Evolutionary conservation across 306 rosid species (phyloP), one percentile per base, ranked within the genome.

Genomic region (Quercus berberidifolia): DNA sequence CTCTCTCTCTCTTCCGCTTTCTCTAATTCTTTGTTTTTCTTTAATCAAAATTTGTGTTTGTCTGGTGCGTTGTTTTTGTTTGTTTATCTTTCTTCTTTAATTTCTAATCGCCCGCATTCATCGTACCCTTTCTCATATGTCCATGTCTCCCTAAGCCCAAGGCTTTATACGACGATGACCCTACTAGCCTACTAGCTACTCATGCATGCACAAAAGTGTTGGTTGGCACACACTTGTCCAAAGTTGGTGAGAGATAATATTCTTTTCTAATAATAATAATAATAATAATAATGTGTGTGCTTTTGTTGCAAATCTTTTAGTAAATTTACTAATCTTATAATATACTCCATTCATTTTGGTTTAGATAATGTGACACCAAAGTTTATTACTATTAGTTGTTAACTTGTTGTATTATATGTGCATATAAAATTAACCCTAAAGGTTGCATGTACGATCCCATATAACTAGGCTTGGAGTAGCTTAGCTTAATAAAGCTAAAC

Each of bases 61-160:
- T 85, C 79, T 69, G 84, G 57, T 75, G 78, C 21, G 63, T 64
- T 85, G 88, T 83, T 85, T 79, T 83, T 78, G 62, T 73, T 69
- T 75, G 83, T 43, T 69, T 74, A 49, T 35, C 70, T 19, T 65
- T 80, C 23, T 78, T 76, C 80, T 83, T 84, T 52, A 78, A 79
- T 74, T 82, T 75, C 80, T 87, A 58, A 83, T 87, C 88, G 87
- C 98, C 97, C 97, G 91, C 93, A 87, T 91, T 88, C 87, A 75
- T 85, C 88, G 93, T 91, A 87, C 94, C 76, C 80, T 85, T 80
- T 76, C 51, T 90, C 85, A 87, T 86, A 83, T 76, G 92, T 88
- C 91, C 31, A 26, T 86, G 86, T 90, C 90, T 79, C 81, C 69
- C 90, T 26, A 18, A 10, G 51, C 60, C 73, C 76, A 78, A 74